Conservation (phyloP, 176 grass and related monocot species). For the Canna indica region DNA sequence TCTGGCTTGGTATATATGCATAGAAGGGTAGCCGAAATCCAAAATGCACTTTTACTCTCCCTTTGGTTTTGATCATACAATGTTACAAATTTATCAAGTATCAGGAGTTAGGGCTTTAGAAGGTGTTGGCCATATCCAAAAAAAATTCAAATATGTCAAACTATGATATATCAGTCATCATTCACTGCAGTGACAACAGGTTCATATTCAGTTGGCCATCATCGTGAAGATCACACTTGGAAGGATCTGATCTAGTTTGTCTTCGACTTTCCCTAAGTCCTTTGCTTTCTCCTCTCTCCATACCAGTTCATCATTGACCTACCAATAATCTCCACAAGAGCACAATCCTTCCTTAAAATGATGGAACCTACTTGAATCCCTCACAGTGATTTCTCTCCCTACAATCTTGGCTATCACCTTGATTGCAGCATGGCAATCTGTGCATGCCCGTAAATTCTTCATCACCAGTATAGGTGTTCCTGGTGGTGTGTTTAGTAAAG, state of each 20-base stretch:
- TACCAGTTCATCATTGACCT: constrained; percentile 4
- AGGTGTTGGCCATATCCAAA: no score
- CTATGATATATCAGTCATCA: no score
- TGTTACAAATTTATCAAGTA: no score
- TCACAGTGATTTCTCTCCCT: constrained; percentile 53
- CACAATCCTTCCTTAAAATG: constrained; percentile 68
- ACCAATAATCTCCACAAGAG: constrained; percentile 83
- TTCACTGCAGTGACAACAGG: no score
- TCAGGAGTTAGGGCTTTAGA: no score
- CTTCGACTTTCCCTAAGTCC: not conserved
- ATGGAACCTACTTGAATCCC: constrained; percentile 64
- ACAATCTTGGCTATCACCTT: constrained; percentile 72
- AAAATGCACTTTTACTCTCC: no score
- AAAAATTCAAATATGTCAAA: no score
- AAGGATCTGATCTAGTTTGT: not conserved
- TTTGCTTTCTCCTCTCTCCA: not conserved
- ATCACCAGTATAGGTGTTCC: constrained; percentile 55
- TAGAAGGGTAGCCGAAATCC: no score
- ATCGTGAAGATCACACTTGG: no score
- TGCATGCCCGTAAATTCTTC: constrained; percentile 60
- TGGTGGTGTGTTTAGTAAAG: constrained; percentile 47
- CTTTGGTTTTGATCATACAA: no score
- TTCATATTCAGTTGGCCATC: no score
- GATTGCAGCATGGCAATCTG: constrained; percentile 55
- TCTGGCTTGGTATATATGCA: no score